Evolutionary conservation across 768 basidiomycete genomes (phyloP).

Genomic region (Obba rivulosa): DNA sequence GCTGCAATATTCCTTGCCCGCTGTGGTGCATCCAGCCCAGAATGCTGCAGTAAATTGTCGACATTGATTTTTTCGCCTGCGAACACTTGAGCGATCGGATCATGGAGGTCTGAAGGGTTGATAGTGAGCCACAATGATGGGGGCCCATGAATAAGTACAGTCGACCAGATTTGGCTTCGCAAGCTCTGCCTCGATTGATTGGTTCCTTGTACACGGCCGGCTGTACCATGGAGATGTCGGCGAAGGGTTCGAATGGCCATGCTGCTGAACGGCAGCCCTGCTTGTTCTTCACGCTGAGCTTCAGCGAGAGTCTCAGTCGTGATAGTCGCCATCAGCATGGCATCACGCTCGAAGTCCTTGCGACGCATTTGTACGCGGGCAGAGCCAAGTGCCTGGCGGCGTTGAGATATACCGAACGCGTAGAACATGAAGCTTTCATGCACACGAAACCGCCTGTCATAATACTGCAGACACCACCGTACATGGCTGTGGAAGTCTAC

Average conservation of each 20-base stretch:
- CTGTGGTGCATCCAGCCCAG: conserved; percentile 20
- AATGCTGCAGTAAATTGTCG: conserved; percentile 25
- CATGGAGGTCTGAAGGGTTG: conserved; percentile 35
- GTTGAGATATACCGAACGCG: conserved; percentile 26
- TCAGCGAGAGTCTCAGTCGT: conserved; percentile 22
- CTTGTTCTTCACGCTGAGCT: conserved; percentile 32
- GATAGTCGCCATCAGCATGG: conserved; percentile 17
- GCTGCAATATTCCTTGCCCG: conserved; percentile 25
- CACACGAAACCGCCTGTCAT: conserved; percentile 25
- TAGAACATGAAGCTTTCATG: conserved; percentile 29
- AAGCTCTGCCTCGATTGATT: conserved; percentile 12
- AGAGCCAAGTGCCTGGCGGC: conserved; percentile 21
- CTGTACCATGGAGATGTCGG: conserved; percentile 10
- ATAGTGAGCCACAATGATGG: conserved; percentile 40
- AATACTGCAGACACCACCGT: conserved; percentile 24
- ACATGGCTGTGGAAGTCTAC: conserved; percentile 21
- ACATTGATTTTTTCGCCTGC: conserved; percentile 38
- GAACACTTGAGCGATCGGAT: conserved; percentile 41
- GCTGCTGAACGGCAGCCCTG: neutral
- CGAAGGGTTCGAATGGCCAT: conserved; percentile 7
- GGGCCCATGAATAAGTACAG: conserved; percentile 22
- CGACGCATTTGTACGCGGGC: conserved; percentile 30
- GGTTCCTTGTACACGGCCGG: conserved; percentile 13
- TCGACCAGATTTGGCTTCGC: conserved; percentile 33
- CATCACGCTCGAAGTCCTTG: conserved; percentile 18